A percentile compares a stretch with the other conserved stretches of the same genome.
These are phyloP conservation scores for Auricularia heimuer DNA, from an alignment of 768 basidiomycete genomes.

Conservation along the genomic window DNA sequence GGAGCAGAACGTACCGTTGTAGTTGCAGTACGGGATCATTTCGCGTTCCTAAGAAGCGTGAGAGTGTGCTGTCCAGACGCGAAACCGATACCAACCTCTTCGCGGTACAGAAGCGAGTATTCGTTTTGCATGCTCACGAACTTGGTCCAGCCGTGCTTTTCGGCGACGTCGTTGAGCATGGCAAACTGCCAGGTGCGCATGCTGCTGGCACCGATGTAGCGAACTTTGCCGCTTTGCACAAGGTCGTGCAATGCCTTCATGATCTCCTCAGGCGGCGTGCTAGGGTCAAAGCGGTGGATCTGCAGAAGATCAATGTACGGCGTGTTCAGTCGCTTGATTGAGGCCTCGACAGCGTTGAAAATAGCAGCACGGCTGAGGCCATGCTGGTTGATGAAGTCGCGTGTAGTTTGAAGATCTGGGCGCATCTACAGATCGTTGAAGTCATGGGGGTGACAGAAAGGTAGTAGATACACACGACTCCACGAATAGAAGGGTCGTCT, in stretches of 20 bases:
- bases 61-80: background rate
- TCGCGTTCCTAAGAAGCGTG: slow-evolving; percentile 29
- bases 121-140: slow-evolving; percentile 46
- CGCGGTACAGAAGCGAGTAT: slow-evolving; percentile 44
- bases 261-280: slow-evolving; percentile 32
- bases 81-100: slow-evolving; percentile 27
- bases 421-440: background rate
- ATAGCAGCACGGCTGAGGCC: slow-evolving; percentile 21
- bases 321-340: slow-evolving; percentile 27
- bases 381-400: slow-evolving; percentile 7
- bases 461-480: slow-evolving; percentile 2
- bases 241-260: slow-evolving; percentile 45
- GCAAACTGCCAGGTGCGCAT: slow-evolving; percentile 38
- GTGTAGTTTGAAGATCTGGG: background rate
- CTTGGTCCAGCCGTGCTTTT: slow-evolving; percentile 37
- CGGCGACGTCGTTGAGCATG: slow-evolving; percentile 35
- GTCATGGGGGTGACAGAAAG: background rate
- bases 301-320: slow-evolving; percentile 34
- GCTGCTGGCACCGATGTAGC: slow-evolving; percentile 41
- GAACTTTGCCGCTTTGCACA: slow-evolving; percentile 36
- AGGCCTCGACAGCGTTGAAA: slow-evolving; percentile 30
- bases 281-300: slow-evolving; percentile 33
- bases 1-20: slow-evolving; percentile 4
- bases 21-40: slow-evolving; percentile 35
- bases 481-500: slow-evolving; percentile 3